Base-by-base conservation (phyloP, 169 alveolate genomes). In the Babesia ovis region DNA sequence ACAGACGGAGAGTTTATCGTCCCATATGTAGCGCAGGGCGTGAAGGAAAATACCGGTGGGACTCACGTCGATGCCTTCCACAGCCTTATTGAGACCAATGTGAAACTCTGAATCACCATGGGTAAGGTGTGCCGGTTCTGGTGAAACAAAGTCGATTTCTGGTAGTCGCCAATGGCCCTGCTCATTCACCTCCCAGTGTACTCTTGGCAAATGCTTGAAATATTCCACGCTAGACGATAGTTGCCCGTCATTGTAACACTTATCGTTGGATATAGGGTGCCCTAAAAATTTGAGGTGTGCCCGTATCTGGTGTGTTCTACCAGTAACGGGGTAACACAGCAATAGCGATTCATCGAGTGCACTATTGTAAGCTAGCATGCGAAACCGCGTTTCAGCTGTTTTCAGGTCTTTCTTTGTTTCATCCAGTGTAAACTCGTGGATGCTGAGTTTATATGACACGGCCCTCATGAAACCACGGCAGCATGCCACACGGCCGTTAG, bases 271-370 rank as follows among this genome's bases (percentile, higher is more conserved):
- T 61, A 97, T 96, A 14, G 99, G 98, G 70, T 86, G 92, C 0
- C 98, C 98, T 31, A 97, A 62, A 71, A 75, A 77, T 57, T 91
- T 82, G 42, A 95, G 86, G 89, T 97, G 99, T n/a, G 97, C 98
- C 79, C 99, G 89, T 18, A 97, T 97, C 85, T 97, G 97, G 77
- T 97, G 99, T 4, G 99, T 97, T 60, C 98, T 88, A 43, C 99
- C 99, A 0, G 99, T 96, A 60, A 94, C 86, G 4, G 98, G 99
- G 39, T 90, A 91, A 61, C 99, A 94, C 62, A 94, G 85, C 3
- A 95, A 77, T 12, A 96, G 91, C 14, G 98, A 92, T 23, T 94
- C 91, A 60, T 94, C 89, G 46, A 92, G 83, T 5, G 66, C 73
- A 54, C 82, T 79, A 87, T 96, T 96, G 83, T 93, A 94, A 60